Evolutionary conservation across 805 yeast genomes (phyloP), one percentile per base, ranked within the genome.

Genomic region (Yamadazyma kitorensis): DNA sequence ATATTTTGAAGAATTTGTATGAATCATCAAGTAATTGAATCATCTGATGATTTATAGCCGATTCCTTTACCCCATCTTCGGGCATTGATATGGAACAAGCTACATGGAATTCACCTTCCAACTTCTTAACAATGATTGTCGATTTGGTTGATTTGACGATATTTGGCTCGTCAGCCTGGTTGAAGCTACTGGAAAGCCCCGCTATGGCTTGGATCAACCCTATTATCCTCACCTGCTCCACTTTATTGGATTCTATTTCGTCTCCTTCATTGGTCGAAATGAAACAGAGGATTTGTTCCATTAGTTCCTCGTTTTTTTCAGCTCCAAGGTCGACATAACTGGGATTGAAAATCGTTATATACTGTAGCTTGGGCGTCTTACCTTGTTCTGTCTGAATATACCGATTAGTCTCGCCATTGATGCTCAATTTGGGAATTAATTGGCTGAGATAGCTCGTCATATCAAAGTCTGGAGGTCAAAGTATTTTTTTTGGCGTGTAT

Each of bases 141-240:
- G 62, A 54, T 11, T 47, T 48, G 6, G 53, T 33, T 0, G 59
- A 40, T 27, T 50, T 49, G 5, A 64, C 55, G 3, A 55, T 47
- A 8, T 32, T 24, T 6, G 15, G 8, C 4, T 26, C 23, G 13
- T 32, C 17, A 14, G 34, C 18, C 0, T 31, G 13, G 12, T 41
- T 44, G 36, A 65, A 62, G 21, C 51, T 57, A 4, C 39, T 32
- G 6, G 54, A 52, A 29, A 67, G 48, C 16, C 64, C 54, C 27
- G 49, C 52, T 3, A 64, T 51, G 3, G 72, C 72, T 28, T 65
- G 54, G 7, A 64, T 45, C 12, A 67, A 40, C 0, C 72, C 71
- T 7, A 67, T 41, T 2, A 56, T 37, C 19, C 58, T 52, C 19
- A 64, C 27, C 25, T 59, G 59, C 24, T 57, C 60, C 9, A 45